Evolutionary conservation across 1,139 yeast species (phyloP), one percentile per base, ranked within the genome.

Genomic region (Zygoascus hellenicus): DNA sequence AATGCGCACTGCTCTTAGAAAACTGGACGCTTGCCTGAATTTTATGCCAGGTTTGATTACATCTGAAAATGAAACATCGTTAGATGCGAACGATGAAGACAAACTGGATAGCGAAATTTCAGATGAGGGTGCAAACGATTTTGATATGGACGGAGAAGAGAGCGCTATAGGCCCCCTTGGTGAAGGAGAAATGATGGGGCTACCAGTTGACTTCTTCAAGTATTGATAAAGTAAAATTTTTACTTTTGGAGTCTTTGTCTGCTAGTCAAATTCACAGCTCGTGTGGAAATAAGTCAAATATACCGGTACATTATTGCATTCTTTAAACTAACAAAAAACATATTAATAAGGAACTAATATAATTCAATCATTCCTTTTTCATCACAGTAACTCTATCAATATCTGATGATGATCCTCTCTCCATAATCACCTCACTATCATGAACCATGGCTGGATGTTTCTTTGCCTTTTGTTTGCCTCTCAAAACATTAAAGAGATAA

Each of bases 381-480:
- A 15, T 7, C 7, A 38, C n/a, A 13, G 11, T 38, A 5, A 38
- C 42, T 17, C 22, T 14, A 22, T 38, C 33, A 19, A 30, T 15
- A 11, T 16, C 37, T 10, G 17, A 9, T 10, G 33, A 22, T 16
- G 26, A 17, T 37, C 46, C 36, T 36, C 46, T 13, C n/a, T 30
- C 35, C 29, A 37, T 6, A 6, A 32, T 43, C 5, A 14, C 34
- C 10, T 19, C 33, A 9, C 14, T 42, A 19, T 46, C 49, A 14
- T 22, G 29, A 2, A 42, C 26, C 42, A 38, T 30, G 2, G 38
- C 15, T 1, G 41, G 45, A 10, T 31, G 32, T 11, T n/a, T 9
- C 9, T 29, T 17, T 1, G 49, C 38, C 29, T 39, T 46, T n/a
- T 10, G 39, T 26, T 42, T 46, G 9, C 49, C 49, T n/a, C 19